Conservation (phyloP, 208 protist genomes). For the Angomonas ambiguus region DNA sequence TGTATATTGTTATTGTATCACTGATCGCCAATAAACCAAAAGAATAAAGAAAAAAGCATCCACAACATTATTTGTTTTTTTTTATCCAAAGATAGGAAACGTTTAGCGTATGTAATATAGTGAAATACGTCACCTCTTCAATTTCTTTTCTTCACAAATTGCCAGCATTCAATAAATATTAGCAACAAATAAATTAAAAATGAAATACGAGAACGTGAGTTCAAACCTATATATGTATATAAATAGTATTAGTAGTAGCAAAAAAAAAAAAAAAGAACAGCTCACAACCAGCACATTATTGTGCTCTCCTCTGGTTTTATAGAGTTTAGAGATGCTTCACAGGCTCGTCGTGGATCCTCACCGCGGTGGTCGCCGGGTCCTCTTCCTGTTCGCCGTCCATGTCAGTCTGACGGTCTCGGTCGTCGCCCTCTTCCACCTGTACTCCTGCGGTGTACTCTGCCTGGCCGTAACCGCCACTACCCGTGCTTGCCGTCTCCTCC, state of each 20-base stretch:
- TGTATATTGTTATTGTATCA: not conserved
- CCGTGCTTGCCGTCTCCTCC: not conserved
- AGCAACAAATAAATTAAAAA: not conserved
- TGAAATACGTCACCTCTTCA: too few species aligned
- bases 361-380: not conserved
- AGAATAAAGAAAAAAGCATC: not conserved
- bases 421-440: too few species aligned
- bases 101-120: too few species aligned
- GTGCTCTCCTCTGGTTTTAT: not conserved
- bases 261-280: not conserved
- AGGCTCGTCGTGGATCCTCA: not conserved
- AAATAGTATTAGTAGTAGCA: not conserved
- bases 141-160: too few species aligned
- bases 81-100: too few species aligned
- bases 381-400: not conserved
- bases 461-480: not conserved
- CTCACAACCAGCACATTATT: not conserved
- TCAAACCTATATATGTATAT: not conserved
- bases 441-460: slow-evolving; percentile 2
- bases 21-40: too few species aligned
- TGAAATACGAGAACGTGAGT: not conserved
- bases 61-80: not conserved
- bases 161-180: too few species aligned
- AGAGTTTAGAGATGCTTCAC: not conserved
- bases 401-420: too few species aligned